phyloP scores from a whole-genome alignment of 495 filamentous ascomycete species.

The Trichoderma erinaceum region DNA sequence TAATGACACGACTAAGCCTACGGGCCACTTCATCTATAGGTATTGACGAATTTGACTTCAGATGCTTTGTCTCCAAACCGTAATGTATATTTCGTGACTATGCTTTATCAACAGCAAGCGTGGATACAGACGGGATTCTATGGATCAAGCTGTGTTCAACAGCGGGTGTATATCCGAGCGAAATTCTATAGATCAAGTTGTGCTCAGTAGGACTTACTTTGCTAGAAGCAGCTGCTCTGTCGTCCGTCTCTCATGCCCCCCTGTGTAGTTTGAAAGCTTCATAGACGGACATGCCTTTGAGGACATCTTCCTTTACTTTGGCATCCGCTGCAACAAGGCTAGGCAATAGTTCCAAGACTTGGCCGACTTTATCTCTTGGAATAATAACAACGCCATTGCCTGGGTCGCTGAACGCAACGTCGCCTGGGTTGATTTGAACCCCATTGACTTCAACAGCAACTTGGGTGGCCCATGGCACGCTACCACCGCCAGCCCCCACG shows the following conservation, averaged over 20 bases:
- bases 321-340: conserved; percentile 54
- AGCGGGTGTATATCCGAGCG: too few relatives aligned
- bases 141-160: neutral
- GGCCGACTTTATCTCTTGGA: conserved; percentile 43
- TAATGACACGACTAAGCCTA: conserved; percentile 15
- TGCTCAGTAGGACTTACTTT: neutral
- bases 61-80: neutral
- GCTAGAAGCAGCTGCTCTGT: neutral
- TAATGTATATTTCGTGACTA: neutral
- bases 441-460: conserved; percentile 44
- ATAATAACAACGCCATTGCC: conserved; percentile 58
- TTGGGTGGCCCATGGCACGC: conserved; percentile 50
- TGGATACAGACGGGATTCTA: neutral
- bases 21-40: conserved; percentile 13
- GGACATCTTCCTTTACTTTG: conserved; percentile 53
- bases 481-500: conserved; percentile 55
- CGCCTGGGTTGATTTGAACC: conserved; percentile 49
- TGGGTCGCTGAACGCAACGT: conserved; percentile 58
- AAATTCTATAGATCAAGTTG: neutral
- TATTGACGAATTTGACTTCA: conserved; percentile 7
- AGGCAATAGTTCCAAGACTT: conserved; percentile 49
- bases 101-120: neutral
- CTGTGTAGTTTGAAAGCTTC: conserved; percentile 49
- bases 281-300: conserved; percentile 47
- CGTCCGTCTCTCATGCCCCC: neutral